Evolutionary conservation across 768 basidiomycete species (phyloP).

Genomic region (Amanita brunnescens): DNA sequence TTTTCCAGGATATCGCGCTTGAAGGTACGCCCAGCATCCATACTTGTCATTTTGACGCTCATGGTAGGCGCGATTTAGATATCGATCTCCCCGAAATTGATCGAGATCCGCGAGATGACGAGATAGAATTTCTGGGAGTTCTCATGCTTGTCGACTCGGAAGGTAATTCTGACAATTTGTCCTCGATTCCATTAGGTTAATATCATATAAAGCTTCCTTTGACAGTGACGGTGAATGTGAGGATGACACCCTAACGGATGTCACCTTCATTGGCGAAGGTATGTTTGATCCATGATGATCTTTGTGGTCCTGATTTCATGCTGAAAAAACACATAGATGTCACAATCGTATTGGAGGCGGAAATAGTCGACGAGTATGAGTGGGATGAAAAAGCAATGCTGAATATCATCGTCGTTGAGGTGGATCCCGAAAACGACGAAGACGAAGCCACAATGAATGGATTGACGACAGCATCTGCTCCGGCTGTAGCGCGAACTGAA

Average conservation of each 20-base stretch:
- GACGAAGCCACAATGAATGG: background rate
- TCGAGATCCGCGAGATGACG: background rate
- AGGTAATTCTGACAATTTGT: background rate
- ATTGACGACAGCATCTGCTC: background rate
- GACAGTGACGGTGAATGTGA: background rate
- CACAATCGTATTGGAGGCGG: background rate
- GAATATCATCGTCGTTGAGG: background rate
- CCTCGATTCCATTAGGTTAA: background rate
- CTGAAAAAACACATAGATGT: background rate
- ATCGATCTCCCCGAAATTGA: background rate
- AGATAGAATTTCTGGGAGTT: background rate
- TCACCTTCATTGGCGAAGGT: background rate
- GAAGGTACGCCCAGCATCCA: background rate
- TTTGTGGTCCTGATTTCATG: no score
- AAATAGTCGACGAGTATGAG: background rate
- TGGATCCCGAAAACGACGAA: background rate
- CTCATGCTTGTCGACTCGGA: background rate
- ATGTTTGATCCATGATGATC: background rate
- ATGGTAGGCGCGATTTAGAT: background rate
- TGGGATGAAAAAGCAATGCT: background rate
- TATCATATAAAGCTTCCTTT: background rate
- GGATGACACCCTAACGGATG: background rate
- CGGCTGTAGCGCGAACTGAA: background rate
- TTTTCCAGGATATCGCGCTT: background rate
- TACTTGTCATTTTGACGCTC: background rate